phyloP scores from a whole-genome alignment of 331 rosid species.

The Quercus lobata region DNA sequence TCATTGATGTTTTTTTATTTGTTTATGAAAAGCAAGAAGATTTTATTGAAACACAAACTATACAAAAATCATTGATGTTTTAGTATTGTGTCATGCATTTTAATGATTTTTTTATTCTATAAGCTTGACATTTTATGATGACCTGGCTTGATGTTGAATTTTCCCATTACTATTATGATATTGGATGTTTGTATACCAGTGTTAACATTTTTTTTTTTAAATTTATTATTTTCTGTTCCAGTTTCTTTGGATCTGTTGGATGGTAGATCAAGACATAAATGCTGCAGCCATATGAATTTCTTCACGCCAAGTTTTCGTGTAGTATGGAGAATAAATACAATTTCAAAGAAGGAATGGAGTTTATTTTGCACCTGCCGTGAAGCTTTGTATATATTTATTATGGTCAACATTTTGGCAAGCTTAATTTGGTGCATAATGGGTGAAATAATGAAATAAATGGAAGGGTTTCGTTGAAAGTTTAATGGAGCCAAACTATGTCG shows the following conservation, averaged over 20 bases:
- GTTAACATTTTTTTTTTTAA: too few relatives aligned
- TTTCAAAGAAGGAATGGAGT: neutral
- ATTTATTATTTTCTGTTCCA: neutral
- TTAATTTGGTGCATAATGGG: too few relatives aligned
- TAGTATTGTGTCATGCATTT: neutral
- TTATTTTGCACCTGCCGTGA: neutral
- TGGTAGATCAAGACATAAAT: constrained; percentile 13
- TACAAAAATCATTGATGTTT: neutral
- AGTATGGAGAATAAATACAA: neutral
- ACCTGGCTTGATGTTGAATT: too few relatives aligned
- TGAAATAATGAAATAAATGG: neutral
- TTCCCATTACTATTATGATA: too few relatives aligned
- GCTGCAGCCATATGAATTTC: neutral
- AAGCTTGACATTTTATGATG: neutral
- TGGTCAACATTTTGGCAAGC: too few relatives aligned
- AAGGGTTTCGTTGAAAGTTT: neutral
- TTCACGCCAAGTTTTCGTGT: neutral
- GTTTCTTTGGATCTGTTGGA: constrained; percentile 43
- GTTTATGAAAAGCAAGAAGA: too few relatives aligned
- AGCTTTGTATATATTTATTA: neutral
- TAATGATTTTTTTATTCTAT: neutral
- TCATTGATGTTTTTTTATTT: too few relatives aligned
- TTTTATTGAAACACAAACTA: too few relatives aligned
- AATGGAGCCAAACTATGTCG: neutral
- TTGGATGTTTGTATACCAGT: too few relatives aligned